Conservation (phyloP, 2,329 filamentous ascomycete genomes). For the Aspergillus caelatus region DNA sequence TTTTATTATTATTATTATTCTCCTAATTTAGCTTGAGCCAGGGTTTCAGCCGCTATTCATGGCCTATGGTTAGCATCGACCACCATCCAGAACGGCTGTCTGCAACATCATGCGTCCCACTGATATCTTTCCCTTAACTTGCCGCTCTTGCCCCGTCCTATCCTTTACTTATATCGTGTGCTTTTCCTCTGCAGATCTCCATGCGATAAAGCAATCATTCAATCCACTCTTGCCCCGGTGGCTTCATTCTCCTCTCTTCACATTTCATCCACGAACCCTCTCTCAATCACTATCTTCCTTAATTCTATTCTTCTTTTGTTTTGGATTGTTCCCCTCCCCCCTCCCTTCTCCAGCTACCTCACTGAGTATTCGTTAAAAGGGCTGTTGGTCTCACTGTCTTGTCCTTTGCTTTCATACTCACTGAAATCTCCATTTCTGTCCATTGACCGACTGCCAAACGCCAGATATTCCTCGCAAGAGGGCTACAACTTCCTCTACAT, state of each 20-base stretch:
- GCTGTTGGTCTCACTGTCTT: not conserved
- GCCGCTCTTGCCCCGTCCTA: conserved; percentile 20
- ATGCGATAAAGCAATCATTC: conserved; percentile 9
- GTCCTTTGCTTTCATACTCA: not conserved
- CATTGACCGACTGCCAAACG: not conserved
- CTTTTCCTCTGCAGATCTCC: not conserved
- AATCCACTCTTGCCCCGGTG: conserved; percentile 3
- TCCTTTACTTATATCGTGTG: conserved; percentile 5
- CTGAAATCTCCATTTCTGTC: not conserved
- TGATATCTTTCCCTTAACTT: conserved; percentile 19
- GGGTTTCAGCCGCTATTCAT: conserved; percentile 27
- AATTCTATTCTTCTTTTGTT: conserved; percentile 23
- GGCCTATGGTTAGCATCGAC: conserved; percentile 7
- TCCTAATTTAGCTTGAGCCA: conserved; percentile 10
- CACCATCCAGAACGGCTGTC: conserved; percentile 22
- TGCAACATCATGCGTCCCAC: conserved; percentile 20
- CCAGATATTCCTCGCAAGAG: not conserved
- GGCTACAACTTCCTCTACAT: not conserved
- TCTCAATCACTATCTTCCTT: not conserved
- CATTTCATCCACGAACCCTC: not conserved
- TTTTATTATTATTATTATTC: not conserved
- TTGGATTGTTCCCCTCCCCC: not conserved
- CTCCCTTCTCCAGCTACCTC: not conserved
- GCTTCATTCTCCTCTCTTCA: not conserved
- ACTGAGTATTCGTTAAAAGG: not conserved